Evolutionary conservation across 495 filamentous ascomycete genomes (phyloP), one percentile per base, ranked within the genome.

Genomic region (Neurospora cerealis): DNA sequence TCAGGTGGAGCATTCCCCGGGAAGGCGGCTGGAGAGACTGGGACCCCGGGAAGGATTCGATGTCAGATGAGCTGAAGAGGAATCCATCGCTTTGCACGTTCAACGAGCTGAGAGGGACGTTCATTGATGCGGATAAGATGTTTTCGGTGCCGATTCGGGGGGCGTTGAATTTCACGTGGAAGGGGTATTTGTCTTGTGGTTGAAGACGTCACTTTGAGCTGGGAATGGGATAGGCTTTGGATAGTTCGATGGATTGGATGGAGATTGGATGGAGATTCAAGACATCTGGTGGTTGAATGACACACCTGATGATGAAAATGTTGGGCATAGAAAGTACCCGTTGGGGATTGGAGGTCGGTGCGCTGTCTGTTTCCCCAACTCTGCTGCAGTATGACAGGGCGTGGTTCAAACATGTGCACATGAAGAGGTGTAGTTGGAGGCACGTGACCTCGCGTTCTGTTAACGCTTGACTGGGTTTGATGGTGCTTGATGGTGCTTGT

Each of bases 81-180:
- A 44, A 71, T 0, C 70, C 70, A 11, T 44, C 19, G 7, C 41
- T 46, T 34, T 17, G 39, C 17, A 39, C 46, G n/a, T 32, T 32
- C 34, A 8, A 44, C 17, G 21, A 44, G 19, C 24, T 71, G 21
- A 71, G 36, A 15, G 70, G 70, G 38, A 36, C 42, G 41, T 72
- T 72, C 41, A 46, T 72, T 17, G 70, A 72, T 21, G 38, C 70
- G 21, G 41, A 72, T 4, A 72, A 72, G 70, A 54, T 28, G 38
- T 72, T 72, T 72, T 19, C 10, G 11, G 70, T 72, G n/a, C 34
- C 70, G 24, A 72, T 72, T 19, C n/a, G 70, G 5, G 70, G 70
- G 10, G 70, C 70, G 38, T 10, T 60, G 70, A 36, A 72, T 60
- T 72, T 46, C 41, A 38, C 42, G 2, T 46, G 48, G 70, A 72